phyloP scores from a whole-genome alignment of 2,329 filamentous ascomycete genomes.

The Rutstroemia sp. region DNA sequence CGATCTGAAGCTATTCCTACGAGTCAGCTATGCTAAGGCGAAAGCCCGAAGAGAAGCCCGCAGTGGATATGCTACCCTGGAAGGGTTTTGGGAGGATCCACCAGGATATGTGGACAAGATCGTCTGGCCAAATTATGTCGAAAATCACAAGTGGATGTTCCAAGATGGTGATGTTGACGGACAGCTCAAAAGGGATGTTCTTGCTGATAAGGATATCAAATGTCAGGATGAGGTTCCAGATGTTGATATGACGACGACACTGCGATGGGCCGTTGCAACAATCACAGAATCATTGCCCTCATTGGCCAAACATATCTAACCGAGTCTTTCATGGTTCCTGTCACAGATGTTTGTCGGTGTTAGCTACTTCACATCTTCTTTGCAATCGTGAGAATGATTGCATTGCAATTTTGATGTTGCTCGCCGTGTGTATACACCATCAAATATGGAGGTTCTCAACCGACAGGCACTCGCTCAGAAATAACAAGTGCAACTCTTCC shows the following conservation, averaged over 20 bases:
- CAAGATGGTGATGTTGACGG: conserved; percentile 56
- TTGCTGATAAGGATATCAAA: conserved; percentile 38
- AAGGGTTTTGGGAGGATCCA: conserved; percentile 94
- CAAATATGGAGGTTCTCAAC: too few relatives aligned
- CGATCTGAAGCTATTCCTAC: conserved; percentile 72
- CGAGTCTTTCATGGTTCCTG: neutral
- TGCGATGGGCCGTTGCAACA: conserved; percentile 62
- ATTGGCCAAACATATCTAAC: neutral
- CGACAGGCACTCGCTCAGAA: too few relatives aligned
- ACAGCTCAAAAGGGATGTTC: conserved; percentile 38
- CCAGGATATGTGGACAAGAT: conserved; percentile 89
- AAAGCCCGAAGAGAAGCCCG: conserved; percentile 60
- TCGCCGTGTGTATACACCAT: too few relatives aligned
- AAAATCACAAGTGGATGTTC: conserved; percentile 77
- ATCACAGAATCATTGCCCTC: conserved; percentile 40
- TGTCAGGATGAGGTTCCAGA: conserved; percentile 44
- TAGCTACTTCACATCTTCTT: too few relatives aligned
- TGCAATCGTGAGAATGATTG: too few relatives aligned
- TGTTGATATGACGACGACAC: conserved; percentile 51
- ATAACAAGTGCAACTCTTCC: too few relatives aligned
- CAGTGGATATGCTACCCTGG: conserved; percentile 69
- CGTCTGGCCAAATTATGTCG: conserved; percentile 92
- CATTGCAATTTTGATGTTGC: too few relatives aligned
- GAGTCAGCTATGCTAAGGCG: conserved; percentile 56
- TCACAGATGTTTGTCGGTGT: neutral